A percentile compares a stretch with the other conserved stretches of the same genome.
Conservation (phyloP, 148 eudicot species). For the Polygonum aviculare region DNA sequence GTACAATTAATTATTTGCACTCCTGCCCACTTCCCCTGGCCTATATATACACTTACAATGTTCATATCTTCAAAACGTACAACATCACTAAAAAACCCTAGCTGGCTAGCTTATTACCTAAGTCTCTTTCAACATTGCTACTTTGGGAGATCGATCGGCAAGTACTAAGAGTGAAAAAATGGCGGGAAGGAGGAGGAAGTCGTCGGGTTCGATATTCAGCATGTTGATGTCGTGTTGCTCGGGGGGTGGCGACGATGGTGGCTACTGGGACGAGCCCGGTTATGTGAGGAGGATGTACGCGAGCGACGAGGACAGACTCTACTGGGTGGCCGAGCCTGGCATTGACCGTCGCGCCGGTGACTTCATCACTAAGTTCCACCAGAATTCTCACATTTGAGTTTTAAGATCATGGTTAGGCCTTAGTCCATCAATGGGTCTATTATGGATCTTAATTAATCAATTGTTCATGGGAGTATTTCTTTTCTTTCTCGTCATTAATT, state of each 20-base stretch:
- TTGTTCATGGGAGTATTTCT: neutral
- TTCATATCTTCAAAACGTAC: no score
- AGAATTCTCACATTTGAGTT: neutral
- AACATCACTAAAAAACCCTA: no score
- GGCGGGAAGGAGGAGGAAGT: constrained; percentile 3
- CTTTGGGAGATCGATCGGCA: neutral
- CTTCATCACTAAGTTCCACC: neutral
- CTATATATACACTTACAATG: no score
- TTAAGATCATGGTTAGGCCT: no score
- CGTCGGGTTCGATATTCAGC: neutral
- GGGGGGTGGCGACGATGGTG: neutral
- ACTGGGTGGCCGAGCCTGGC: neutral
- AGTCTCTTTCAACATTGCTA: no score
- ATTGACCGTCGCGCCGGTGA: neutral
- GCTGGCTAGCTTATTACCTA: no score
- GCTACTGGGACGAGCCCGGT: neutral
- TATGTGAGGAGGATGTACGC: neutral
- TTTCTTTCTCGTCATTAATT: neutral
- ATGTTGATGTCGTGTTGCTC: neutral
- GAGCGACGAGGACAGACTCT: neutral
- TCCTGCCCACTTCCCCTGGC: no score
- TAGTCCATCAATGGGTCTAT: no score
- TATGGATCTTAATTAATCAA: neutral
- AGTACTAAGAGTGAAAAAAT: neutral
- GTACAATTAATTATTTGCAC: no score